Conservation (phyloP, 345 rosid genomes). For the Camelina sativa region DNA sequence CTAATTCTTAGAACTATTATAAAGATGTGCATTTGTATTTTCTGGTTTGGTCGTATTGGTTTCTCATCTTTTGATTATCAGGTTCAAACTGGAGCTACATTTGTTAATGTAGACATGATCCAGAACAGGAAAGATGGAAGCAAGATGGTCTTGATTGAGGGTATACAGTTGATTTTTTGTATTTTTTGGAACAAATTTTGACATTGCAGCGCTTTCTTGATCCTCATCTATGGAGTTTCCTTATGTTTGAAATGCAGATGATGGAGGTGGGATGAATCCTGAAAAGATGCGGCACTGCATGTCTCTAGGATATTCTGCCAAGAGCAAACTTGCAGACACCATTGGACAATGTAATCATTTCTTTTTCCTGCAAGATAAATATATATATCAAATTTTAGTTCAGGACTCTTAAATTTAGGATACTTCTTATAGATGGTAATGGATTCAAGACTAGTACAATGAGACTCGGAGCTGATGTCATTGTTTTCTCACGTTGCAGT, state of each 20-base stretch:
- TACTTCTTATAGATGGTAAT: slow-evolving; percentile 71
- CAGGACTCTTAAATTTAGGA: background rate
- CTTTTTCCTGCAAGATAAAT: slow-evolving; percentile 1
- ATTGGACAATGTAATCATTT: slow-evolving; percentile 75
- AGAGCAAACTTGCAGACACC: slow-evolving; percentile 79
- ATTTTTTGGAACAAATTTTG: background rate
- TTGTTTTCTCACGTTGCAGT: slow-evolving; percentile 80
- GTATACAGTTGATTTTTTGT: slow-evolving; percentile 41
- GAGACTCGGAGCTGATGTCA: slow-evolving; percentile 99
- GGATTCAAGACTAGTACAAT: slow-evolving; percentile 98
- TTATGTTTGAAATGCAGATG: slow-evolving; percentile 54
- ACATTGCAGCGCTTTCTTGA: slow-evolving; percentile 5
- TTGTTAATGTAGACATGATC: slow-evolving; percentile 69
- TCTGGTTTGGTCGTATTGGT: slow-evolving; percentile 14
- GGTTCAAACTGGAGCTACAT: slow-evolving; percentile 81
- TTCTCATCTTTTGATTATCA: slow-evolving; percentile 34
- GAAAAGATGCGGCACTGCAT: slow-evolving; percentile 84
- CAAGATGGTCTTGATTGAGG: slow-evolving; percentile 81
- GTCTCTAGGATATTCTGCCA: slow-evolving; percentile 89
- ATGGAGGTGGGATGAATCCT: slow-evolving; percentile 98
- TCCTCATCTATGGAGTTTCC: background rate
- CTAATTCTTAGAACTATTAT: background rate
- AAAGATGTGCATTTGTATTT: background rate
- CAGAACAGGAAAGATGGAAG: slow-evolving; percentile 66
- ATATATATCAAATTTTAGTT: background rate